Conservation (phyloP, 2,329 filamentous ascomycete species). For the Botrytis fragariae region DNA sequence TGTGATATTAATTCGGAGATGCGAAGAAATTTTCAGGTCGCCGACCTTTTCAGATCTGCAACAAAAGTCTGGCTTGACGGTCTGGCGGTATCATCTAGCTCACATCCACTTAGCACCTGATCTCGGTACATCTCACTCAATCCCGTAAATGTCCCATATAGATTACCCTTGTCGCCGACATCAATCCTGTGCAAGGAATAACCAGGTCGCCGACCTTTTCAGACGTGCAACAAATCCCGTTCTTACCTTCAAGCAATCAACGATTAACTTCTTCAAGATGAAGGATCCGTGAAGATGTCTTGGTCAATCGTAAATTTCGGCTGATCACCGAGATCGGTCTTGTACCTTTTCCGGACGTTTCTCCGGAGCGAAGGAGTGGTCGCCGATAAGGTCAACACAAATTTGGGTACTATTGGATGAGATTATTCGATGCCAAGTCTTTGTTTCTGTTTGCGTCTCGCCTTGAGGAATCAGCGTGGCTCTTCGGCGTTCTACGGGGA, state of each 20-base stretch:
- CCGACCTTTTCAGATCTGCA: conserved; percentile 16
- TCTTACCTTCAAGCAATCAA: not conserved
- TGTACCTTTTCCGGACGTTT: not conserved
- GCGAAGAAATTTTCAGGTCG: not conserved
- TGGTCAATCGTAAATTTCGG: not conserved
- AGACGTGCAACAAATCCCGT: conserved; percentile 15
- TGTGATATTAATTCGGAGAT: not conserved
- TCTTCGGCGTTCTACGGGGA: not conserved
- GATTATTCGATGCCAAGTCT: not conserved
- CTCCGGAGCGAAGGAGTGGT: conserved; percentile 11
- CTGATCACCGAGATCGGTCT: not conserved
- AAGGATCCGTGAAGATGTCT: not conserved
- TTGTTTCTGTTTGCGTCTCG: not conserved
- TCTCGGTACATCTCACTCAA: not conserved
- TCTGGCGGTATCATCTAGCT: not conserved
- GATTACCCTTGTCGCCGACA: not conserved
- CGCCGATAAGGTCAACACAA: conserved; percentile 4
- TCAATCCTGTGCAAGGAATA: conserved; percentile 2
- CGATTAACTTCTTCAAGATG: conserved; percentile 10
- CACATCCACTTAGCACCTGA: not conserved
- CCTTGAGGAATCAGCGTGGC: not conserved
- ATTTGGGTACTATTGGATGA: not conserved
- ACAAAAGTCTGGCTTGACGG: not conserved
- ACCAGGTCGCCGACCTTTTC: conserved; percentile 15
- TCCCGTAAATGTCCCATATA: not conserved